Evolutionary conservation across 2,329 filamentous ascomycete species (phyloP).

Genomic region (Sclerotinia nivalis): DNA sequence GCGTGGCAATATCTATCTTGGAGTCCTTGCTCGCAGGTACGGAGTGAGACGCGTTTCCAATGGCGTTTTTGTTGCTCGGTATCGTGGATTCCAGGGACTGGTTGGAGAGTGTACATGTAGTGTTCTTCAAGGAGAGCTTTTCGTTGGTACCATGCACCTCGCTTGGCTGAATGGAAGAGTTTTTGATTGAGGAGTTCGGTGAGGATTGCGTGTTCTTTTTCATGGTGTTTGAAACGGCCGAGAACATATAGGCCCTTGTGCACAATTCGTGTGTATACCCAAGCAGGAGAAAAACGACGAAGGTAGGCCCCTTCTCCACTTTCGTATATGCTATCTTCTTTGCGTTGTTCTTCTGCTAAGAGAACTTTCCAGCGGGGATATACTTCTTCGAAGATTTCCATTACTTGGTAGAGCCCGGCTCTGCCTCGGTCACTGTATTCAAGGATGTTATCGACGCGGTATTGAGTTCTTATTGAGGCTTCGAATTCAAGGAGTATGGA

Average conservation of each 20-base stretch:
- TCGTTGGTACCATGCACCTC: slow-evolving; percentile 93
- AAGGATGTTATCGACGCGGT: slow-evolving; percentile 75
- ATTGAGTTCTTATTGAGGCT: slow-evolving; percentile 78
- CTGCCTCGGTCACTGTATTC: slow-evolving; percentile 72
- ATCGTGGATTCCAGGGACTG: slow-evolving; percentile 30
- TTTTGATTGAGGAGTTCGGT: slow-evolving; percentile 75
- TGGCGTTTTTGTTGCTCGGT: slow-evolving; percentile 71
- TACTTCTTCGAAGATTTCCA: slow-evolving; percentile 71
- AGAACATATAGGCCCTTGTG: slow-evolving; percentile 82
- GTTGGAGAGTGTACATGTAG: slow-evolving; percentile 71
- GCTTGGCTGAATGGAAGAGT: slow-evolving; percentile 80
- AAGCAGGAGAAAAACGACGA: slow-evolving; percentile 83
- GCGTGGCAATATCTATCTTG: slow-evolving; percentile 88
- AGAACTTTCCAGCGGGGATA: slow-evolving; percentile 79
- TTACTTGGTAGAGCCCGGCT: slow-evolving; percentile 64
- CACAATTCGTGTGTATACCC: slow-evolving; percentile 89
- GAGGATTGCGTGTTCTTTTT: slow-evolving; percentile 72
- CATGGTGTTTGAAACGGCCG: slow-evolving; percentile 78
- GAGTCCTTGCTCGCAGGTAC: slow-evolving; percentile 82
- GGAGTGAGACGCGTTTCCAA: slow-evolving; percentile 75
- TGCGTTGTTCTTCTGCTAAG: slow-evolving; percentile 71
- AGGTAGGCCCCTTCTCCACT: slow-evolving; percentile 86
- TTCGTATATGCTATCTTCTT: slow-evolving; percentile 75
- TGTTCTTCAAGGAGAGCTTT: slow-evolving; percentile 94
- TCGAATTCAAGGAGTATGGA: slow-evolving; percentile 83